Conservation (phyloP, 805 yeast genomes). For the Nakazawaea sp. region DNA sequence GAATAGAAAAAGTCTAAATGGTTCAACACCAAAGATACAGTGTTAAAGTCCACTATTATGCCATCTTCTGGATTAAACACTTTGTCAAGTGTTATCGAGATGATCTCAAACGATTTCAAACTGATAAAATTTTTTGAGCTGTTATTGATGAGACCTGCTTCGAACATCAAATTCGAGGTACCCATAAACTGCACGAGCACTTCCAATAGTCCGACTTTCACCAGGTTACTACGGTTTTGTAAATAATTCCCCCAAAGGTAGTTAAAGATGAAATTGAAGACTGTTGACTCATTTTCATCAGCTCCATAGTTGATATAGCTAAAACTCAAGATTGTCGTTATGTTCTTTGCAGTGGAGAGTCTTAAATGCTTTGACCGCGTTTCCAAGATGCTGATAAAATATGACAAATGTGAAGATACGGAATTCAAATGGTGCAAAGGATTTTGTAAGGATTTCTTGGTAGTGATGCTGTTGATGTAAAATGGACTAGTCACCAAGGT, state of each 20-base stretch:
- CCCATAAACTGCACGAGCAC: constrained; percentile 22
- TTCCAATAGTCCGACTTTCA: constrained; percentile 22
- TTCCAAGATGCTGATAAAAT: constrained; percentile 18
- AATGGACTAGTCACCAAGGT: constrained; percentile 25
- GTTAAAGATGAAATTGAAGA: constrained; percentile 19
- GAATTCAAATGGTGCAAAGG: constrained; percentile 17
- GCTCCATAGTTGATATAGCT: constrained; percentile 23
- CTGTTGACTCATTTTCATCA: constrained; percentile 17
- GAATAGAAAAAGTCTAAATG: constrained; percentile 23
- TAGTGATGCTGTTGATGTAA: constrained; percentile 16
- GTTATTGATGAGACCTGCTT: constrained; percentile 21
- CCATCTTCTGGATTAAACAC: constrained; percentile 16
- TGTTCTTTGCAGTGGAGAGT: constrained; percentile 21
- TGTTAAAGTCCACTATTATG: not conserved
- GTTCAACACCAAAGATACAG: constrained; percentile 15
- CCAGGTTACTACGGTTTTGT: constrained; percentile 11
- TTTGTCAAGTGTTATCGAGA: constrained; percentile 17
- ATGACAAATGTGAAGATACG: constrained; percentile 12
- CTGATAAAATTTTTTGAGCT: constrained; percentile 24
- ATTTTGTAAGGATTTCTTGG: constrained; percentile 18
- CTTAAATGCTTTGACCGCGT: constrained; percentile 23
- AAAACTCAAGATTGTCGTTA: constrained; percentile 25
- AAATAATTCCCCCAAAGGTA: constrained; percentile 14
- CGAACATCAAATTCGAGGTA: constrained; percentile 22
- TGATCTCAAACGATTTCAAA: constrained; percentile 19